Percentiles rank a stretch among this genome's conserved stretches.
phyloP scores from a whole-genome alignment of 257 asterid genomes.

The Apocynum venetum region DNA sequence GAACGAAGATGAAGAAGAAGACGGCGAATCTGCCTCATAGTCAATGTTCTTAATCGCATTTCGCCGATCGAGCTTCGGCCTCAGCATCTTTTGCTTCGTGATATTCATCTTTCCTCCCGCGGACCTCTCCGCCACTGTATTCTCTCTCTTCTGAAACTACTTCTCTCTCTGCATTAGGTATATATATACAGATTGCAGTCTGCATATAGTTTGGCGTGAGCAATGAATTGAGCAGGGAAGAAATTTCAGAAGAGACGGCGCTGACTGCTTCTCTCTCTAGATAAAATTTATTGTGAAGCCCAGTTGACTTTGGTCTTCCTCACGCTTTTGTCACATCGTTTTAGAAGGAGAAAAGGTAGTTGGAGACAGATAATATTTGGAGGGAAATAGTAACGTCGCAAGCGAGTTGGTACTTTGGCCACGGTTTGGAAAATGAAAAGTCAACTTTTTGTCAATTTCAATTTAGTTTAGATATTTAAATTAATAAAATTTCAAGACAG shows the following conservation, averaged over 20 bases:
- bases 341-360: not conserved
- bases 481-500: no score
- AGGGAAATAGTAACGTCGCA: no score
- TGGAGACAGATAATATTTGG: no score
- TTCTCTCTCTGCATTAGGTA: not conserved
- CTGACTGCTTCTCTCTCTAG: conserved; percentile 3
- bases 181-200: not conserved
- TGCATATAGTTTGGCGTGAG: not conserved
- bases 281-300: not conserved
- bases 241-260: conserved; percentile 39
- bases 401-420: no score
- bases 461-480: no score
- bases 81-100: conserved; percentile 20
- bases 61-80: conserved; percentile 65
- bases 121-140: no score
- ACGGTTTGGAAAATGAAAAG: no score
- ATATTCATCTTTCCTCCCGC: conserved; percentile 10
- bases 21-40: conserved; percentile 54
- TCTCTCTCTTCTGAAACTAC: not conserved
- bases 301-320: not conserved
- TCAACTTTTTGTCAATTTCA: no score
- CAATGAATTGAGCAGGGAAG: not conserved
- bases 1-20: conserved; percentile 19
- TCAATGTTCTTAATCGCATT: conserved; percentile 67
- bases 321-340: not conserved